Percentiles rank a stretch among this genome's conserved stretches.
Conservation (phyloP, 1,284 basidiomycete species). For the Coriolopsis trogii region DNA sequence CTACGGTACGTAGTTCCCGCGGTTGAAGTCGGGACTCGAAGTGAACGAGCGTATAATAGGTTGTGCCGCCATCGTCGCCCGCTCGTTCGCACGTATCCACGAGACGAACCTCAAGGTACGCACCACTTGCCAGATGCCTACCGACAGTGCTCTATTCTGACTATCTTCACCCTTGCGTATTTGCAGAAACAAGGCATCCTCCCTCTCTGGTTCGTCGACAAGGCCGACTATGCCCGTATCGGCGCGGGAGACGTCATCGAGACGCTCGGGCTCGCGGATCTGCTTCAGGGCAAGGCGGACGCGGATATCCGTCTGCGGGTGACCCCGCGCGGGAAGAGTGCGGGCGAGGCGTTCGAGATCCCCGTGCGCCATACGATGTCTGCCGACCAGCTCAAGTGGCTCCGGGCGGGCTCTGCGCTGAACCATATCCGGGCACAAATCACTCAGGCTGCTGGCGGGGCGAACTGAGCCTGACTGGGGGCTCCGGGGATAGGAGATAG, state of each 20-base stretch:
- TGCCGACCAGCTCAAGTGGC: constrained; percentile 86
- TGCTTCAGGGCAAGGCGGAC: constrained; percentile 56
- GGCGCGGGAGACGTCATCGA: constrained; percentile 75
- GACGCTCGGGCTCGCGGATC: constrained; percentile 57
- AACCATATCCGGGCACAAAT: constrained; percentile 77
- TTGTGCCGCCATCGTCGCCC: constrained; percentile 81
- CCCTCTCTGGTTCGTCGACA: constrained; percentile 90
- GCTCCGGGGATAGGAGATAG: background rate
- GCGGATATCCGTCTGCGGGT: constrained; percentile 70
- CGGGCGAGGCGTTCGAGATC: constrained; percentile 62
- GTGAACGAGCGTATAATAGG: constrained; percentile 44
- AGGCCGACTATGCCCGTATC: constrained; percentile 82
- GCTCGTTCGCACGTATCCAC: constrained; percentile 98
- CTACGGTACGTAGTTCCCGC: constrained; percentile 62
- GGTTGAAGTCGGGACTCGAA: background rate
- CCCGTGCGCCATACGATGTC: constrained; percentile 88
- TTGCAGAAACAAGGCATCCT: constrained; percentile 91
- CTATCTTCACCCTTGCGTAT: background rate
- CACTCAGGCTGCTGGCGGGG: constrained; percentile 11
- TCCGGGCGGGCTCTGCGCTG: constrained; percentile 84
- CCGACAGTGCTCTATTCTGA: background rate
- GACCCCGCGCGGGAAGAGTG: constrained; percentile 60
- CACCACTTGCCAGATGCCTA: background rate
- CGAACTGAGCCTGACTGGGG: background rate
- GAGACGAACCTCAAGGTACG: constrained; percentile 94